Base-by-base conservation (phyloP, 495 filamentous ascomycete genomes). In the Penicillium macrosclerotiorum region DNA sequence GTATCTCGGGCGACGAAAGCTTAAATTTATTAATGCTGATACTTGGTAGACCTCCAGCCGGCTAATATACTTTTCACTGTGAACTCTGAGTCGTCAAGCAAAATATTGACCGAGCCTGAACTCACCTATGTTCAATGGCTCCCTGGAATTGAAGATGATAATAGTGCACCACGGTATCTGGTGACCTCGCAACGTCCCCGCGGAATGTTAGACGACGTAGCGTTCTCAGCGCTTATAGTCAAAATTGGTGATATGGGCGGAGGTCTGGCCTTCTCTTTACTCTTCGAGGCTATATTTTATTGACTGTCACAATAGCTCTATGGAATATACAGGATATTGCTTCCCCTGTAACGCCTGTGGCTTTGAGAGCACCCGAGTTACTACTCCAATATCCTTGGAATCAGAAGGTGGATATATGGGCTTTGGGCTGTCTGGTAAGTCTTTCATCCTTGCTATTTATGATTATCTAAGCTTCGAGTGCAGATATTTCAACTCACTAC, bases 401-500 rank as follows among this genome's bases (percentile, higher is more conserved):
- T 52, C 22, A 26, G 8, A 44, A 37, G 9, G 45, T 55, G 22
- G 54, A 61, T 24, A 49, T 54, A 38, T 61, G 51, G 57, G 30
- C 54, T 35, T 23, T 57, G 26, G 53, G 51, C 4, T 61, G 51
- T 38, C 40, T 57, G 44, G 54, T 61, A 61, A 41, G 34, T 20
- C 34, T 37, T 37, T 19, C 32, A 13, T 31, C 16, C 24, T 16
- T 34, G 24, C 27, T 34, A 11, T 14, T 8, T 33, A 32, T n/a
- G 0, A 39, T 25, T 4, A 41, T 19, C 32, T 45, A 26, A 46
- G 24, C 14, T 37, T 22, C 5, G 23, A 29, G 23, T 31, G 37
- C 42, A 58, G 58, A 52, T 57, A 49, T 62, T 55, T 34, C 39
- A 62, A 34, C 45, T 62, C 11, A 51, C 54, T 29, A 62, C 54